Base-by-base conservation (phyloP, 495 filamentous ascomycete species). In the Cercophora newfieldiana region DNA sequence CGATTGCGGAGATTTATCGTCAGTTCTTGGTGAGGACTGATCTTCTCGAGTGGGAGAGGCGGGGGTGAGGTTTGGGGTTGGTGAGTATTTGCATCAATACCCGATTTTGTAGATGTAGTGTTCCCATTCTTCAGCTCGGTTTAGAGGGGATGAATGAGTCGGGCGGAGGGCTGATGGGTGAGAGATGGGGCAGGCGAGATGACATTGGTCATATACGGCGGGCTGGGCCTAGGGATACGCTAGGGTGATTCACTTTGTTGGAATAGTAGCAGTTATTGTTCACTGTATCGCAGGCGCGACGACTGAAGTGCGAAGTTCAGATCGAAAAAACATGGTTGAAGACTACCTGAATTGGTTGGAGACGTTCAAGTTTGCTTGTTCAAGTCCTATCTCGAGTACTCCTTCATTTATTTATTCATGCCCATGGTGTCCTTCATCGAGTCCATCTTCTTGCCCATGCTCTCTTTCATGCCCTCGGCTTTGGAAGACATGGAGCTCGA, bases 401-500 rank as follows among this genome's bases (percentile, higher is more conserved):
- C 30, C 12, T 12, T n/a, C n/a, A n/a, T 28, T 61, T n/a, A 61
- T 50, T 31, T 61, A 21, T 75, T 64, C 70, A 69, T 65, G 25
- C 63, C 64, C 72, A 72, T 71, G 4, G 63, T 24, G 14, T 74
- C 63, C 68, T 74, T 73, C 61, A 68, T 60, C 16, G 59, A 44
- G 0, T 56, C 70, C 66, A 71, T 65, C 57, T 66, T 72, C 10
- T 70, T 58, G 5, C 66, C 68, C 58, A 74, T 57, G 1, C 47
- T 33, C 10, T 66, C 59, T 19, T 63, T 51, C 55, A 68, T 66
- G 22, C 58, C 65, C 22, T 61, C 25, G 24, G 54, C 61, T 6
- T 37, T 37, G 18, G 53, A 49, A 3, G 53, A 12, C 19, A 28
- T 47, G 22, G 24, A 31, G 18, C 29, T 33, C 7, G 26, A 51